These are phyloP conservation scores for Neonectria magnoliae DNA, from an alignment of 2,329 filamentous ascomycete species.

Conservation along the genomic window DNA sequence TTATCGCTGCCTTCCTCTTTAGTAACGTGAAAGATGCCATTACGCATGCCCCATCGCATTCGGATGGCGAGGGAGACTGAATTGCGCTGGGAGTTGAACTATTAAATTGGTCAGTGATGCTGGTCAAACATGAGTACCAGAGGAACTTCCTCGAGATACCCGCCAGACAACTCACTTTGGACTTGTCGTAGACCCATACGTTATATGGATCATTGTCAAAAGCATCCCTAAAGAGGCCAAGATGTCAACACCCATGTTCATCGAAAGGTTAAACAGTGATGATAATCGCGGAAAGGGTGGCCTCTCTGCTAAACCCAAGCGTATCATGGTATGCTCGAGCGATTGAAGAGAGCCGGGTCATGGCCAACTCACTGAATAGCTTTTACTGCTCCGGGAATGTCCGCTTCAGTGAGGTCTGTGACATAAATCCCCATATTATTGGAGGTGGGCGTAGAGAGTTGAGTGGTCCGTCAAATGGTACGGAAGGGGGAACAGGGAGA, in stretches of 20 bases:
- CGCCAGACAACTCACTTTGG: conserved; percentile 51
- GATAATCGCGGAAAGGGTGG: neutral
- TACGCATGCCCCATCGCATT: conserved; percentile 75
- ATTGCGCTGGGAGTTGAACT: conserved; percentile 71
- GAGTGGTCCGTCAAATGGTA: neutral
- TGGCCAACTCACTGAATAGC: conserved; percentile 63
- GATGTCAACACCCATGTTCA: neutral
- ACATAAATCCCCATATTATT: conserved; percentile 63
- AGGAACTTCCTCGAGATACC: neutral
- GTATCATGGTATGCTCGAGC: neutral
- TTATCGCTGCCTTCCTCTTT: conserved; percentile 65
- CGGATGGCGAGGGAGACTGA: conserved; percentile 70
- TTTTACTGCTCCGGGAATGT: conserved; percentile 71
- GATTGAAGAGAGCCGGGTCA: neutral
- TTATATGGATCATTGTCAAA: conserved; percentile 76
- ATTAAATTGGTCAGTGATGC: too few relatives aligned
- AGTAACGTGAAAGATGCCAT: conserved; percentile 75
- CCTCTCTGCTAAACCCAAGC: neutral
- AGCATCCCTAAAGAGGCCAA: conserved; percentile 52
- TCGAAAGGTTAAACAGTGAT: neutral
- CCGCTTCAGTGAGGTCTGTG: conserved; percentile 62
- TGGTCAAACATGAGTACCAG: neutral
- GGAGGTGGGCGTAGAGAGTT: neutral
- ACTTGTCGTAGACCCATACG: conserved; percentile 70
- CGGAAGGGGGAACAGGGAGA: neutral